Conservation (phyloP, 805 yeast genomes). For the Cyberlindnera mrakii region DNA sequence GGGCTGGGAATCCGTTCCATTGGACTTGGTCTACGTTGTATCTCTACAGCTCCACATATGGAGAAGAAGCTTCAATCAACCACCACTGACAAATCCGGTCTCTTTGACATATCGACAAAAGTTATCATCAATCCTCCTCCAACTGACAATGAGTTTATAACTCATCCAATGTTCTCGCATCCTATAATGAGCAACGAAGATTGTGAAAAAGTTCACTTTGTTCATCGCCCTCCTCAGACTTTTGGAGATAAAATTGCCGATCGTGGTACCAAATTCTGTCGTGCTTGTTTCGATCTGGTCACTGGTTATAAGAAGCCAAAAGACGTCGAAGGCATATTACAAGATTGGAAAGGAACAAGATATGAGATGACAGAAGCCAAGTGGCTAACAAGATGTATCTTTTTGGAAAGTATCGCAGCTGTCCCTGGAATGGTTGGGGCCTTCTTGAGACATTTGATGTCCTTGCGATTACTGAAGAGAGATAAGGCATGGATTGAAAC, state of each 20-base stretch:
- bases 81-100: too few species aligned
- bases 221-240: conserved; percentile 45
- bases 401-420: conserved; percentile 69
- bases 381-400: conserved; percentile 59
- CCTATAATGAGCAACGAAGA: conserved; percentile 32
- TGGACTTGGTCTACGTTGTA: too few species aligned
- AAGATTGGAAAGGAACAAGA: conserved; percentile 28
- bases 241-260: conserved; percentile 49
- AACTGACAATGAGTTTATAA: too few species aligned
- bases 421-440: conserved; percentile 81
- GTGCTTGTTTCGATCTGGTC: conserved; percentile 50
- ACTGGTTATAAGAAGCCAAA: conserved; percentile 62
- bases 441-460: conserved; percentile 61
- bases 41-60: too few species aligned
- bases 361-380: conserved; percentile 53
- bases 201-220: conserved; percentile 37
- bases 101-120: too few species aligned
- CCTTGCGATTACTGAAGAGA: conserved; percentile 52
- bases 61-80: too few species aligned
- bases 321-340: conserved; percentile 28
- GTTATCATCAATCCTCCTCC: too few species aligned
- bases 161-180: conserved; percentile 30
- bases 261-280: conserved; percentile 35
- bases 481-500: conserved; percentile 77
- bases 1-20: too few species aligned